Conservation (phyloP, 441 rosid genomes). For the Erodium moschatum region DNA sequence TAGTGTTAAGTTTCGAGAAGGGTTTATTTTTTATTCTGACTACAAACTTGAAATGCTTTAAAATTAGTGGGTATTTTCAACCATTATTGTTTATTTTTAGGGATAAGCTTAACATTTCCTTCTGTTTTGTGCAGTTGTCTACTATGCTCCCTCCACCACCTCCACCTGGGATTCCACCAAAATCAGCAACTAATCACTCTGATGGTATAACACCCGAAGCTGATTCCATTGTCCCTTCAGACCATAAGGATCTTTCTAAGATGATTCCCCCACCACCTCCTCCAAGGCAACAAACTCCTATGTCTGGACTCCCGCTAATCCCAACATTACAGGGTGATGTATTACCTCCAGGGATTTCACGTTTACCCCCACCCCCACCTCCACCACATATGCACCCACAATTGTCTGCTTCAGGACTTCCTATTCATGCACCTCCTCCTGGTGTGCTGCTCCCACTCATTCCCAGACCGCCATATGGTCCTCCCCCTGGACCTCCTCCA, state of each 20-base stretch:
- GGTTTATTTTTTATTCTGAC: background rate
- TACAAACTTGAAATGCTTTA: background rate
- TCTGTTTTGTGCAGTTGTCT: constrained; percentile 34
- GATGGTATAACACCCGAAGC: constrained; percentile 38
- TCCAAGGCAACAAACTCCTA: constrained; percentile 49
- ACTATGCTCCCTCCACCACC: constrained; percentile 44
- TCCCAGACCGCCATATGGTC: constrained; percentile 81
- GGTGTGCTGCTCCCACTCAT: constrained; percentile 60
- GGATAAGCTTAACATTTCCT: constrained; percentile 5
- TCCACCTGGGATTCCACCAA: constrained; percentile 50
- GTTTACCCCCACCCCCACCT: constrained; percentile 56
- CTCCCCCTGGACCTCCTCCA: constrained; percentile 70
- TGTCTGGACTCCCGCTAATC: constrained; percentile 38
- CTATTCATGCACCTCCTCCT: constrained; percentile 43
- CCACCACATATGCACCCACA: constrained; percentile 45
- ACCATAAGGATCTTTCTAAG: constrained; percentile 31
- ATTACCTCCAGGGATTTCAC: constrained; percentile 60
- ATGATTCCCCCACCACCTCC: constrained; percentile 78
- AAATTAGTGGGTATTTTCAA: background rate
- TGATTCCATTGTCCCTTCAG: constrained; percentile 35
- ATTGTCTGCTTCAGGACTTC: constrained; percentile 41
- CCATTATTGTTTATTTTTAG: background rate
- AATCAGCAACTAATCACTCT: constrained; percentile 36
- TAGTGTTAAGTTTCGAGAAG: background rate
- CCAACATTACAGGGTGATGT: constrained; percentile 44